Evolutionary conservation across 805 yeast species (phyloP).

Genomic region (Hanseniaspora osmophila): DNA sequence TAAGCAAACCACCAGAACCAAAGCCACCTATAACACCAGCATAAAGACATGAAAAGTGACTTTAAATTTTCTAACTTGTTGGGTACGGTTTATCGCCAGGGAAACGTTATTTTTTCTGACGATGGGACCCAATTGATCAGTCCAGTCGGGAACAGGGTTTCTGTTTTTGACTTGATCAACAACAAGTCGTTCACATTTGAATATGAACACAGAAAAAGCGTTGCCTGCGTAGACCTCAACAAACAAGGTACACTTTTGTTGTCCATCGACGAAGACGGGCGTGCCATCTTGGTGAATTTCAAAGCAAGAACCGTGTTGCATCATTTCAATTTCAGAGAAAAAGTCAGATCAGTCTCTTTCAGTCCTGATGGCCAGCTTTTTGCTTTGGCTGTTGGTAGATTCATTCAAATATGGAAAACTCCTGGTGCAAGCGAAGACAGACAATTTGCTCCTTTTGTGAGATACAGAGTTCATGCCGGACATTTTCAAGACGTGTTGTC

Average conservation of each 20-base stretch:
- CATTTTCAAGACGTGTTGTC: slow-evolving; percentile 74
- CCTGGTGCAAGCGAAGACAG: slow-evolving; percentile 70
- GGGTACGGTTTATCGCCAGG: slow-evolving; percentile 90
- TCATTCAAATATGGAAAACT: slow-evolving; percentile 86
- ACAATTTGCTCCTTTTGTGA: slow-evolving; percentile 91
- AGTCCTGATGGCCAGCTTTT: slow-evolving; percentile 80
- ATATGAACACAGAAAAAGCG: slow-evolving; percentile 83
- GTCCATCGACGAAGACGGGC: slow-evolving; percentile 80
- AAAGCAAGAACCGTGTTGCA: slow-evolving; percentile 73
- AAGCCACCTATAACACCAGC: neutral
- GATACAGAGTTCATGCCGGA: slow-evolving; percentile 82
- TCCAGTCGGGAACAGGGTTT: slow-evolving; percentile 90
- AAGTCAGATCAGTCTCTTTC: slow-evolving; percentile 60
- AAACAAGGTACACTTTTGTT: slow-evolving; percentile 66
- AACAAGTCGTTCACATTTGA: slow-evolving; percentile 78
- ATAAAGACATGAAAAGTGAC: slow-evolving; percentile 66
- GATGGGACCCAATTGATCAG: slow-evolving; percentile 76
- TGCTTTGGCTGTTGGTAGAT: slow-evolving; percentile 73
- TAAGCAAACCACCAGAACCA: neutral
- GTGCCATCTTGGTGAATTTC: slow-evolving; percentile 84
- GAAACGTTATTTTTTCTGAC: slow-evolving; percentile 72
- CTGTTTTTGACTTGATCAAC: slow-evolving; percentile 73
- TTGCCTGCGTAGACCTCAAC: slow-evolving; percentile 68
- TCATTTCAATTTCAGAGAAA: slow-evolving; percentile 83
- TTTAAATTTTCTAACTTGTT: slow-evolving; percentile 74